A percentile compares a stretch with the other conserved stretches of the same genome.
These are phyloP conservation scores for Colletotrichum limetticola DNA, from an alignment of 2,329 filamentous ascomycete species.

Conservation along the genomic window DNA sequence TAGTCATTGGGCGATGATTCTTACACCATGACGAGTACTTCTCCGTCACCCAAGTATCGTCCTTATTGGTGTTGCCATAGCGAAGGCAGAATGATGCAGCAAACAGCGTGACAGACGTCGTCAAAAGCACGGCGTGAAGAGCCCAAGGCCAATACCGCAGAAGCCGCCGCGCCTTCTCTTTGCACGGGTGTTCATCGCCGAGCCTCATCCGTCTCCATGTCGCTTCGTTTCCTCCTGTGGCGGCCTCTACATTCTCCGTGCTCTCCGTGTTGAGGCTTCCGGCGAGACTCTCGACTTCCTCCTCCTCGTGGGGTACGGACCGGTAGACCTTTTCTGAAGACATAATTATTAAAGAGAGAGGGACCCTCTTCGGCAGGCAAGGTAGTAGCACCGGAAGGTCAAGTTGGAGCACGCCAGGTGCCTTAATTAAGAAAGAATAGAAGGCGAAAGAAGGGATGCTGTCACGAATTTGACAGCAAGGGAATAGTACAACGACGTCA, in stretches of 20 bases:
- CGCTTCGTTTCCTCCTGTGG: background rate
- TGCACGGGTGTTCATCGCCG: conserved; percentile 41
- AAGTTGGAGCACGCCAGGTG: conserved; percentile 32
- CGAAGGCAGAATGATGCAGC: conserved; percentile 51
- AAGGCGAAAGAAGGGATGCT: background rate
- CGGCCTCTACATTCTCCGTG: conserved; percentile 11
- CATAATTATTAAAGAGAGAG: conserved; percentile 22
- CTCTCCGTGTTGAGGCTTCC: conserved; percentile 32
- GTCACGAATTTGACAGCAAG: background rate
- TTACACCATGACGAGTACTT: conserved; percentile 58
- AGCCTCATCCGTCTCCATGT: conserved; percentile 33
- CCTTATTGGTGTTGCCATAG: conserved; percentile 43
- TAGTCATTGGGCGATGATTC: conserved; percentile 35
- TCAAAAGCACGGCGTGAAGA: conserved; percentile 51
- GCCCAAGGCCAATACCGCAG: conserved; percentile 52
- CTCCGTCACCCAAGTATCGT: conserved; percentile 47
- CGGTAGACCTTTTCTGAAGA: conserved; percentile 34
- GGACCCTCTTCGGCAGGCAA: background rate
- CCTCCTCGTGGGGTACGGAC: conserved; percentile 36
- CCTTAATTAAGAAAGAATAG: conserved; percentile 8
- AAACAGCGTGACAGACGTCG: conserved; percentile 52
- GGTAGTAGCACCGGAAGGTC: background rate
- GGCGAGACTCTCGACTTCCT: conserved; percentile 34
- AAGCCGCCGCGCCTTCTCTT: conserved; percentile 35
- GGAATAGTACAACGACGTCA: background rate